Percentiles rank a stretch among this genome's conserved stretches.
These are phyloP conservation scores for Eleusine indica DNA, from an alignment of 176 grass and related monocot genomes.

Conservation along the genomic window DNA sequence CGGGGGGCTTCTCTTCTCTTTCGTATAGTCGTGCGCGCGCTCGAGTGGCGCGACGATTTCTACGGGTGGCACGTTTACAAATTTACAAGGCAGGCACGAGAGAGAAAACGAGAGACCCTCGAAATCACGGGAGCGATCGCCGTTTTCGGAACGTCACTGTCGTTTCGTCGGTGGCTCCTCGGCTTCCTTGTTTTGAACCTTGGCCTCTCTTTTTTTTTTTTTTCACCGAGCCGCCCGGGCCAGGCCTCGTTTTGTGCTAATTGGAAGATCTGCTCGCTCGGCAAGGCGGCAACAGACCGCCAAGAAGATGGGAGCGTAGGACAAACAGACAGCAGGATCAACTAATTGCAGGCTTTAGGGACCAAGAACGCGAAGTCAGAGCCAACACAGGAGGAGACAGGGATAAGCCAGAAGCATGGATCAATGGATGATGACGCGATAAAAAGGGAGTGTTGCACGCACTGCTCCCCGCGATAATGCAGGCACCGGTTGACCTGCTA, in stretches of 20 bases:
- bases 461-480: constrained; percentile 12
- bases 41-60: constrained; percentile 11
- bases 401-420: not conserved
- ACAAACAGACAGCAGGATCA: not conserved
- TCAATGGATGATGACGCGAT: not conserved
- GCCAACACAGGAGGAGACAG: not conserved
- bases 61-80: too few relatives aligned
- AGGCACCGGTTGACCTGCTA: constrained; percentile 21
- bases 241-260: not conserved
- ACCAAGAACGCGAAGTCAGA: not conserved
- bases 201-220: not conserved
- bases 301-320: constrained; percentile 7
- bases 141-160: not conserved
- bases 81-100: not conserved
- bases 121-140: not conserved
- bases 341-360: not conserved
- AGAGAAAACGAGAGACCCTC: not conserved
- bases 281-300: not conserved
- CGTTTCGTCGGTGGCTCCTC: not conserved
- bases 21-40: not conserved
- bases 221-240: not conserved
- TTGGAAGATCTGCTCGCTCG: not conserved
- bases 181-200: not conserved
- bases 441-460: not conserved
- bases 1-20: not conserved